Base-by-base conservation (phyloP, 2,329 filamentous ascomycete species). In the Truncatella angustata region DNA sequence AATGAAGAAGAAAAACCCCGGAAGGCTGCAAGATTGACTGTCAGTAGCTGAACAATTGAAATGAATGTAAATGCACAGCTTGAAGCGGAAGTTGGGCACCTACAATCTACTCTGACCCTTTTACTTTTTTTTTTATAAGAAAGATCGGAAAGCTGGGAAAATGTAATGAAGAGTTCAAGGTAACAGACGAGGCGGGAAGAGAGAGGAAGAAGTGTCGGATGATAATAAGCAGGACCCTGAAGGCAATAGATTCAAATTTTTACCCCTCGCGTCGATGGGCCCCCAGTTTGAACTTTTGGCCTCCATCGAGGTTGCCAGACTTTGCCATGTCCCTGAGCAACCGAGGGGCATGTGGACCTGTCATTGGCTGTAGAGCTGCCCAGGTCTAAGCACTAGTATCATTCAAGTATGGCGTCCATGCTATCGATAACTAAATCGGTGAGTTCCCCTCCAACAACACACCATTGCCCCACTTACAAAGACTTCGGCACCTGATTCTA, bases 181-280 rank as follows among this genome's bases (percentile, higher is more conserved):
- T 21, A 16, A 49, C 12, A 44, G 50, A 58, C 40, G 47, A 45
- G 46, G 54, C 53, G 53, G 42, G 46, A 51, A 50, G 56, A 59
- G 61, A 50, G 60, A 57, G 62, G 60, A 63, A 62, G 63, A 57
- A 60, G 62, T 26, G 12, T 16, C 24, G 20, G 63, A 32, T 47
- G 59, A 63, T 61, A 64, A 60, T 60, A n/a, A n/a, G 56, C 63
- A 62, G 55, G 53, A 59, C 51, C 59, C 53, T 59, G 56, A 53
- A 56, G 36, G 36, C 24, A 32, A 50, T 36, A 21, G n/a, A 36
- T 50, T 40, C 32, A 23, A 36, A 28, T 42, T 40, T 42, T 36
- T 40, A 50, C 47, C 47, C 47, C 47, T 50, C 47, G 47, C 34
- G 12, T 44, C 39, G 12, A 24, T n/a, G 34, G n/a, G 34, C 18